Conservation (phyloP, 1,139 yeast genomes). For the Debaryomyces robertsiae region DNA sequence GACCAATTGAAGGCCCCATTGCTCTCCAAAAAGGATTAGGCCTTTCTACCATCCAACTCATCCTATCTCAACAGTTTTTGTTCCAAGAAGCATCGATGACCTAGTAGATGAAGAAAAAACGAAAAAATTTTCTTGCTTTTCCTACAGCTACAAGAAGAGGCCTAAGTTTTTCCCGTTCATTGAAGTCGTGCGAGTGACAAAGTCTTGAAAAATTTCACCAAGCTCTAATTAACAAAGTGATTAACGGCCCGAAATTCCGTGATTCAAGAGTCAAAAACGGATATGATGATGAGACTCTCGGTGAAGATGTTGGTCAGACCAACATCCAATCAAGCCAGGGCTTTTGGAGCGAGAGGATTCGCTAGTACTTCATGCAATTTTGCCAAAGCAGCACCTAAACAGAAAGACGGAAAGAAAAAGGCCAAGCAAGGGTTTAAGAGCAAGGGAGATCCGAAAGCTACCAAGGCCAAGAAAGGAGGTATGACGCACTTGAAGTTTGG, state of each 20-base stretch:
- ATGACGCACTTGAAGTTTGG: slow-evolving; percentile 46
- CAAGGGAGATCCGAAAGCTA: slow-evolving; percentile 18
- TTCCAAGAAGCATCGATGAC: too few species aligned
- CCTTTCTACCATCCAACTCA: slow-evolving; percentile 5
- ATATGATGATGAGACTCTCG: slow-evolving; percentile 5
- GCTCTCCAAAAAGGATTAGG: slow-evolving; percentile 2
- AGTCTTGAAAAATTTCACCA: slow-evolving; percentile 8
- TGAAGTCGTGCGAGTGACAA: slow-evolving; percentile 3
- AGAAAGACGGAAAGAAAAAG: slow-evolving; percentile 30
- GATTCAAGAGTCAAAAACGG: not conserved
- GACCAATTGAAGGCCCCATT: slow-evolving; percentile 3
- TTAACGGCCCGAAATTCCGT: too few species aligned
- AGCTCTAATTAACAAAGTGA: not conserved
- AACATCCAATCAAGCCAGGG: not conserved
- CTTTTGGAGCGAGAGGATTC: slow-evolving; percentile 7
- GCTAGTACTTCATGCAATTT: slow-evolving; percentile 13
- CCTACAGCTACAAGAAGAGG: slow-evolving; percentile 3
- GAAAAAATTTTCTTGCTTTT: slow-evolving; percentile 7
- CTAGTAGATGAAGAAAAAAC: not conserved
- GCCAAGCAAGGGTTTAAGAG: slow-evolving; percentile 30
- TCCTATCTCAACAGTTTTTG: not conserved
- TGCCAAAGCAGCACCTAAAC: slow-evolving; percentile 22
- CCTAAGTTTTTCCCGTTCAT: slow-evolving; percentile 1
- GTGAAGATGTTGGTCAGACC: slow-evolving; percentile 4
- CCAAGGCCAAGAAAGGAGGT: slow-evolving; percentile 41